phyloP scores from a whole-genome alignment of 2,329 filamentous ascomycete genomes.

The Trichophyton equinum region DNA sequence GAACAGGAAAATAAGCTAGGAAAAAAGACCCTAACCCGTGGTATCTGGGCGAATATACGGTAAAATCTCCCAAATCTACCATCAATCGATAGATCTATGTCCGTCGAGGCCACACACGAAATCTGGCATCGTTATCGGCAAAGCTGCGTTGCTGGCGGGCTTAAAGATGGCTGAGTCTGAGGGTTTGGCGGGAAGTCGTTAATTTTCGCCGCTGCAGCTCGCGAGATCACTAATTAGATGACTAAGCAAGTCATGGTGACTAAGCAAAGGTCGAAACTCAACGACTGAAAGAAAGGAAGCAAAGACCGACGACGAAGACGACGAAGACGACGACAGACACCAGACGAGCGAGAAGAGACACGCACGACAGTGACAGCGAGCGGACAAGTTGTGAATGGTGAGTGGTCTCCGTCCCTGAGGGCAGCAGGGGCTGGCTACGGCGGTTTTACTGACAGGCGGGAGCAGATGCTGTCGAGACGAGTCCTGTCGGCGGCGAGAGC shows the following conservation, averaged over 20 bases:
- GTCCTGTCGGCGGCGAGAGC: conserved; percentile 30
- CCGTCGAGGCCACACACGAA: conserved; percentile 24
- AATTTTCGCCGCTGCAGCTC: conserved; percentile 23
- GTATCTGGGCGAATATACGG: conserved; percentile 33
- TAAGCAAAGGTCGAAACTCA: not conserved
- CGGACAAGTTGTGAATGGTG: not conserved
- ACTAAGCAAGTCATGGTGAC: conserved; percentile 4
- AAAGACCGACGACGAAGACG: not conserved
- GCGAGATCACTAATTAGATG: conserved; percentile 17
- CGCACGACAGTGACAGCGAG: not conserved
- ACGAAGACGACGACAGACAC: not conserved
- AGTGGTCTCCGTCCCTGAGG: not conserved
- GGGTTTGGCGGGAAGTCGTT: conserved; percentile 26
- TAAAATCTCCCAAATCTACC: conserved; percentile 24
- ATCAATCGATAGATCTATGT: conserved; percentile 30
- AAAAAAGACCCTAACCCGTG: conserved; percentile 29
- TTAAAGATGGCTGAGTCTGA: conserved; percentile 21
- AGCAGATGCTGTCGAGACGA: conserved; percentile 35
- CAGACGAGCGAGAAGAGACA: not conserved
- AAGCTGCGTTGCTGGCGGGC: conserved; percentile 27
- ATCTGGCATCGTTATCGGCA: conserved; percentile 36
- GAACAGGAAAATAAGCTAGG: conserved; percentile 16
- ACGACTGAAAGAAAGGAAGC: not conserved
- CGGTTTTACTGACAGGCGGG: not conserved
- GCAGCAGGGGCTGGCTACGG: not conserved